phyloP scores from a whole-genome alignment of 257 asterid species.

The Datura wrightii region DNA sequence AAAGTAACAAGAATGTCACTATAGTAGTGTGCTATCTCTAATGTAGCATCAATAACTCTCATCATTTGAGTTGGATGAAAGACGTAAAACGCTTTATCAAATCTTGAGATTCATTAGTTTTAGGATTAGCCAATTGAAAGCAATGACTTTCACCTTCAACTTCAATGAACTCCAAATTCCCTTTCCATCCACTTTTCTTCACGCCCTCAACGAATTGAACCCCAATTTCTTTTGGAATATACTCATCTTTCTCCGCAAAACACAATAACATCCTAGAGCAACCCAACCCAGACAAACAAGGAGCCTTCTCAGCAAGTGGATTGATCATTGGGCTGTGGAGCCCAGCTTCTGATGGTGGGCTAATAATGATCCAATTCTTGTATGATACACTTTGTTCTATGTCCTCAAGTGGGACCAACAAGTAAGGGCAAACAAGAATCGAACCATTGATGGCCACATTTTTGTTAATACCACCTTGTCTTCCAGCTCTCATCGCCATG shows the following conservation, averaged over 20 bases:
- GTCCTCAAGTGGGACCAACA: conserved; percentile 21
- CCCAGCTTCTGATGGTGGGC: conserved; percentile 1
- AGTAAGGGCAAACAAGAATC: conserved; percentile 33
- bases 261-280: conserved; percentile 32
- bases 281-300: conserved; percentile 5
- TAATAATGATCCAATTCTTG: background rate
- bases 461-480: background rate
- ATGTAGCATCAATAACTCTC: no score
- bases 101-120: conserved; percentile 42
- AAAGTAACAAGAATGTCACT: background rate
- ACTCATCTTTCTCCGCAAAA: conserved; percentile 40
- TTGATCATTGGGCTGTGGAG: conserved; percentile 21
- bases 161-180: conserved; percentile 57
- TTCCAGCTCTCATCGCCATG: conserved; percentile 36
- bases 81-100: conserved; percentile 48
- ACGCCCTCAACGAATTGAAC: conserved; percentile 43
- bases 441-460: conserved; percentile 33
- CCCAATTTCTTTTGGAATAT: conserved; percentile 30
- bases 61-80: conserved; percentile 37
- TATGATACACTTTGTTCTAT: background rate
- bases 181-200: conserved; percentile 64
- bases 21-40: background rate
- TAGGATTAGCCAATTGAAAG: conserved; percentile 25
- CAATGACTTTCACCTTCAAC: conserved; percentile 61
- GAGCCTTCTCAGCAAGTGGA: conserved; percentile 2